phyloP scores from a whole-genome alignment of 345 rosid genomes.

The Capsella bursapastoris region DNA sequence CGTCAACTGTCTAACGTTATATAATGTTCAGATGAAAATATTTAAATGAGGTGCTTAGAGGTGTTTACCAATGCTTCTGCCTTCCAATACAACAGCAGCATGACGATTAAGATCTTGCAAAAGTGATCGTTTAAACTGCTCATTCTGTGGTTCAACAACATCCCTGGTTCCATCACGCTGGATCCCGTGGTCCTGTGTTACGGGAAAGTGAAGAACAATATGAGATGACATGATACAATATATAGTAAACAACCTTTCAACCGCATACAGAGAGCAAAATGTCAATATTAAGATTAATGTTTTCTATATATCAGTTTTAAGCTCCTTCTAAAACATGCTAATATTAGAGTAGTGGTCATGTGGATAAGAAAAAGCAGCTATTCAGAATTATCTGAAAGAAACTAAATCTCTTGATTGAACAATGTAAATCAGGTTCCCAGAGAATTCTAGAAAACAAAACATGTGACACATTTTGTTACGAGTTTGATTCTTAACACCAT shows the following conservation, averaged over 20 bases:
- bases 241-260: neutral
- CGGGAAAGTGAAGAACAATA: slow-evolving; percentile 3
- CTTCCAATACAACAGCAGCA: slow-evolving; percentile 93
- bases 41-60: slow-evolving; percentile 10
- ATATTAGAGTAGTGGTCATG: neutral
- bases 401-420: slow-evolving; percentile 13
- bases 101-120: slow-evolving; percentile 85
- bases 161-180: slow-evolving; percentile 72
- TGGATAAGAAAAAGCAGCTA: neutral
- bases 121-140: slow-evolving; percentile 65
- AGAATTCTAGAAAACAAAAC: neutral
- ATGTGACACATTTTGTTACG: neutral
- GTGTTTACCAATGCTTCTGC: slow-evolving; percentile 69
- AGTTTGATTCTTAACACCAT: slow-evolving; percentile 12
- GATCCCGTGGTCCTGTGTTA: slow-evolving; percentile 79
- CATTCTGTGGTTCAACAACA: slow-evolving; percentile 55
- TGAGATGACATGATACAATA: neutral
- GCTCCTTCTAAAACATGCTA: neutral
- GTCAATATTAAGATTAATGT: neutral
- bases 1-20: neutral
- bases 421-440: neutral
- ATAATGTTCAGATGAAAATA: neutral
- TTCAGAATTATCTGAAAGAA: neutral
- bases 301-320: neutral
- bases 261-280: slow-evolving; percentile 8